Base-by-base conservation (phyloP, 768 basidiomycete species). In the Leccinum incarnatum region DNA sequence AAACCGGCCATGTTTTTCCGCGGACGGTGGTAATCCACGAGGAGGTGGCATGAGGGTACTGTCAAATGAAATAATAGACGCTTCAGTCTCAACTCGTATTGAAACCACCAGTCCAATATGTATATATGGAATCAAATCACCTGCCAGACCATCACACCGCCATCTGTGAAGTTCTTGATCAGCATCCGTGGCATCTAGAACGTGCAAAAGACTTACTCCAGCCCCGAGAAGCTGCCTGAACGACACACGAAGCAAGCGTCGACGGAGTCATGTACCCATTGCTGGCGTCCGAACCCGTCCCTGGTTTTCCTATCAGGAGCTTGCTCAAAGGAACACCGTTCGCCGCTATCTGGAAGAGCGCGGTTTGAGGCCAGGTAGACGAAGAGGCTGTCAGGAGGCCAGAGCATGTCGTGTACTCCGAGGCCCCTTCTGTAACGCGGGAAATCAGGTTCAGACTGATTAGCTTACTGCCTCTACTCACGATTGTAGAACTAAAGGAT, bases 351-450 rank as follows among this genome's bases (percentile, higher is more conserved):
- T 84, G 79, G 72, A 83, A 79, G 6, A 79, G 71, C 0, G 88
- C 77, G 0, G 86, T 79, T 42, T 84, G 55, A 6, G 89, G 90
- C 84, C 84, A 90, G 37, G 74, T 69, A 55, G 71, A 76, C 6
- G 85, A 84, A 6, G 87, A 89, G 1, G 79, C 68, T 4, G 75
- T 83, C 50, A 91, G 72, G 30, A 93, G 80, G 37, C 78, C 79
- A 23, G 68, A 53, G 68, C 87, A 89, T 25, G 84, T 85, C 7
- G 83, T 84, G 68, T 88, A 89, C 65, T 87, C 87, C 12, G 72
- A 72, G 19, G 74, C 63, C 40, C 85, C 87, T 78, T 88, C 86
- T 87, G 68, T 25, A n/a, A 40, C 15, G 36, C 2, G 2, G 45
- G 30, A 0, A 12, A 42, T 46, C 12, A 1, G 42, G 19, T n/a